Base-by-base conservation (phyloP, 2,329 filamentous ascomycete genomes). In the Phialophora chinensis region DNA sequence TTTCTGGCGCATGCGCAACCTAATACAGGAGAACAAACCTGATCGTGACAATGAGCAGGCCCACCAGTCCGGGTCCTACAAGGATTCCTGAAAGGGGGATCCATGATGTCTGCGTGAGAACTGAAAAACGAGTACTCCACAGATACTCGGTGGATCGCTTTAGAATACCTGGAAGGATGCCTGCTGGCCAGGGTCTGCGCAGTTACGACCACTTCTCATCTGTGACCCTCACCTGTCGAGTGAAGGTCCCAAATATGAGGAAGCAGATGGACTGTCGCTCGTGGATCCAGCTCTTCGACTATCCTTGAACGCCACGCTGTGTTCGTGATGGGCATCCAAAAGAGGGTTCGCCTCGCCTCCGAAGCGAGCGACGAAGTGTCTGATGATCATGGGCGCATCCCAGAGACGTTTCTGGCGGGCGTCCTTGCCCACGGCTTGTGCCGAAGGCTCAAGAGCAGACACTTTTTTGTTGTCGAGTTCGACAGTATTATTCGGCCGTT, bases 401-500 rank as follows among this genome's bases (percentile, higher is more conserved):
- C 29, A 11, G 55, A 29, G 62, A 59, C 20, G 47, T 54, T 8
- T 60, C 56, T 17, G 56, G 62, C 11, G 49, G 49, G 55, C 33
- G 17, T 60, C 47, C 25, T 65, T 3, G 62, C 55, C 47, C 31
- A 65, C n/a, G 47, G 56, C 1, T 50, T 61, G 11, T 17, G 57
- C 17, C 50, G 76, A 76, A 1, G 76, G 74, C 76, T 65, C 23
- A 70, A 70, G 27, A 29, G 44, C 11, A 63, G 72, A n/a, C 71
- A 73, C 58, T 53, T 72, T 20, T 61, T 69, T 44, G 67, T 73
- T 25, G 73, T 72, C 17, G 72, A 69, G 2, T 57, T 73, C 14
- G 70, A 70, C 29, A 69, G 71, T 12, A 66, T 71, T 25, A 72
- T 73, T 38, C 69, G 80, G 56, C 84, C 82, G 1, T 82, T 82